These are phyloP conservation scores for Tetrapisispora taiwanensis DNA, from an alignment of 805 yeast genomes.

Conservation along the genomic window DNA sequence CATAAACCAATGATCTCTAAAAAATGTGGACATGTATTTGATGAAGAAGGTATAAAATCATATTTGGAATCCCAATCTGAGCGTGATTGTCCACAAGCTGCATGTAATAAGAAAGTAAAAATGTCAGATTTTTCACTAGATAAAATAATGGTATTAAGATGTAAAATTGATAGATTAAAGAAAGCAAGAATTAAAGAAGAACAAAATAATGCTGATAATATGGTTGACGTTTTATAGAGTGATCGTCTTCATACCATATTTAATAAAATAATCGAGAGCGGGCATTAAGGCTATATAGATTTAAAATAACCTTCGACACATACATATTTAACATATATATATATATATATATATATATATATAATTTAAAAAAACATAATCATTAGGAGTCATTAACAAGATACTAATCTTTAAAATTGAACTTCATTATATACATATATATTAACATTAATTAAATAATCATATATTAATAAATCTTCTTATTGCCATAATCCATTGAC, in stretches of 20 bases:
- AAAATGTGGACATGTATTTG: conserved; percentile 55
- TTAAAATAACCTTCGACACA: no score
- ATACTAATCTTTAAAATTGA: no score
- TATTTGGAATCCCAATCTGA: conserved; percentile 21
- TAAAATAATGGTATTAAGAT: conserved; percentile 45
- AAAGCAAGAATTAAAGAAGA: conserved; percentile 3
- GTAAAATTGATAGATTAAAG: conserved; percentile 26
- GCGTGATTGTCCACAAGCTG: conserved; percentile 51
- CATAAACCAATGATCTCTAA: conserved; percentile 45
- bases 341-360: no score
- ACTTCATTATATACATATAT: no score
- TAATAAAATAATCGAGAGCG: no score
- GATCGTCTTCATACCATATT: neutral
- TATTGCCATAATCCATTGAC: no score
- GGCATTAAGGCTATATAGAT: no score
- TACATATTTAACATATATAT: no score
- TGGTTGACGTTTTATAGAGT: neutral
- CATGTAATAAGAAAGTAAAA: conserved; percentile 34
- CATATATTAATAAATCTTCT: no score
- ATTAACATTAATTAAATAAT: no score
- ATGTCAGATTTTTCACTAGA: conserved; percentile 37
- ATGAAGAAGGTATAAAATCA: conserved; percentile 34
- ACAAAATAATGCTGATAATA: neutral
- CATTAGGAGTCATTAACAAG: no score
- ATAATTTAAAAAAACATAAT: no score